phyloP scores from a whole-genome alignment of 306 rosid species.

The Castanea crenata region DNA sequence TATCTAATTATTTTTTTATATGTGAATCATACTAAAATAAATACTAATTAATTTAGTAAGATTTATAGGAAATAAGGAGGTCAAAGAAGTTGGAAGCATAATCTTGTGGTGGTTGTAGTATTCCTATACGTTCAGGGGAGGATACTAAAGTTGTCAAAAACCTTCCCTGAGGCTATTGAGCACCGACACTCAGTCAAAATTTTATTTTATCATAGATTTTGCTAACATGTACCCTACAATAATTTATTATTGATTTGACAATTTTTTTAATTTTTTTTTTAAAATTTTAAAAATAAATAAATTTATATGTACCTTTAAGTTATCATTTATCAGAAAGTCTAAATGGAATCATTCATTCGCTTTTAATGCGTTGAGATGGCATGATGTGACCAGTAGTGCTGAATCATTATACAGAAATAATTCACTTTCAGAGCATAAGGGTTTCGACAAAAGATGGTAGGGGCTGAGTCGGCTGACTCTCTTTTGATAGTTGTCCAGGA shows the following conservation, averaged over 20 bases:
- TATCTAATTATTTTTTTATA: too few species aligned
- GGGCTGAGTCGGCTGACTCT: too few species aligned
- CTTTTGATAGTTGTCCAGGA: too few species aligned
- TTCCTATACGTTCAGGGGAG: conserved; percentile 25
- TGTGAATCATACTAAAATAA: too few species aligned
- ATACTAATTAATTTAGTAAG: too few species aligned
- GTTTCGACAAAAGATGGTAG: too few species aligned
- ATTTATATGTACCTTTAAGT: too few species aligned
- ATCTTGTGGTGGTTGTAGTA: not conserved
- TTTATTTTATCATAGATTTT: conserved; percentile 37
- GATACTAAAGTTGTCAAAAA: conserved; percentile 30
- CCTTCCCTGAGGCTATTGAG: conserved; percentile 9
- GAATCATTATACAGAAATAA: conserved; percentile 37
- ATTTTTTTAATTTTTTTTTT: not conserved
- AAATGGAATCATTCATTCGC: conserved; percentile 35
- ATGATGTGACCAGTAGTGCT: conserved; percentile 52
- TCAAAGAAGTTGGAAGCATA: not conserved
- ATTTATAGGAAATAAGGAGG: not conserved
- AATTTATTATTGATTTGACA: too few species aligned
- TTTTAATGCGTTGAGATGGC: conserved; percentile 46
- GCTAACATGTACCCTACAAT: too few species aligned
- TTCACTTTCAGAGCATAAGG: too few species aligned
- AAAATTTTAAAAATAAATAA: conserved; percentile 14
- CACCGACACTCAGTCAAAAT: conserved; percentile 37
- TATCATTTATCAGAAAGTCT: too few species aligned